phyloP scores from a whole-genome alignment of 2,329 filamentous ascomycete genomes.

The Diaporthe destruens region DNA sequence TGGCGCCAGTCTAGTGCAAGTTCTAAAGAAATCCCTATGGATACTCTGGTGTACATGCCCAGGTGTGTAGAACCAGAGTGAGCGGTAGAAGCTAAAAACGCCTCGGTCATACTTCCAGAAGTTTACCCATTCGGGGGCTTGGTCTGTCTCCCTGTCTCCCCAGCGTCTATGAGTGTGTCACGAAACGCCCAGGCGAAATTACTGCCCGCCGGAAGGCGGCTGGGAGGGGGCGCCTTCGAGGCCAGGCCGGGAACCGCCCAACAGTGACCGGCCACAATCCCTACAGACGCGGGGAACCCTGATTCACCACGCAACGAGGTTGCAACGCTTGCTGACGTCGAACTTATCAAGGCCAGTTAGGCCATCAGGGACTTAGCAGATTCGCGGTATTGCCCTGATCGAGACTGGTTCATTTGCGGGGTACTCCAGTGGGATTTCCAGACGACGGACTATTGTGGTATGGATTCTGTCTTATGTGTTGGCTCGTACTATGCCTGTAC shows the following conservation, averaged over 20 bases:
- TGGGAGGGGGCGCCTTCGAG: neutral
- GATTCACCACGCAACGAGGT: conserved; percentile 19
- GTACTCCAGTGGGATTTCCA: neutral
- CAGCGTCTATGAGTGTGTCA: neutral
- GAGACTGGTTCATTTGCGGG: conserved; percentile 29
- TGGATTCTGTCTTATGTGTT: neutral
- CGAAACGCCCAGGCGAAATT: neutral
- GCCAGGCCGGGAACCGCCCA: neutral
- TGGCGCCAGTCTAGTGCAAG: neutral
- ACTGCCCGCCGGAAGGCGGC: neutral
- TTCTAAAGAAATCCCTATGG: neutral
- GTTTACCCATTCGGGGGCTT: neutral
- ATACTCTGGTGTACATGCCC: no score
- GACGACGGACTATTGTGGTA: neutral
- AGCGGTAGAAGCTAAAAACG: conserved; percentile 4
- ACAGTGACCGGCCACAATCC: neutral
- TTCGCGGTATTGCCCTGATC: conserved; percentile 9
- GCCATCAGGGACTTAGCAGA: neutral
- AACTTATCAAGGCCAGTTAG: neutral
- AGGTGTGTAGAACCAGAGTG: neutral
- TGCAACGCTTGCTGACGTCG: conserved; percentile 2
- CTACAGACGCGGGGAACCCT: conserved; percentile 22
- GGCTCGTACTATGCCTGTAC: neutral
- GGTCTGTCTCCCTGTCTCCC: neutral
- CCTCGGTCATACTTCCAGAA: conserved; percentile 14